A percentile compares a stretch with the other conserved stretches of the same genome.
These are phyloP conservation scores for Penicillium desertorum DNA, from an alignment of 495 filamentous ascomycete species.

Conservation along the genomic window DNA sequence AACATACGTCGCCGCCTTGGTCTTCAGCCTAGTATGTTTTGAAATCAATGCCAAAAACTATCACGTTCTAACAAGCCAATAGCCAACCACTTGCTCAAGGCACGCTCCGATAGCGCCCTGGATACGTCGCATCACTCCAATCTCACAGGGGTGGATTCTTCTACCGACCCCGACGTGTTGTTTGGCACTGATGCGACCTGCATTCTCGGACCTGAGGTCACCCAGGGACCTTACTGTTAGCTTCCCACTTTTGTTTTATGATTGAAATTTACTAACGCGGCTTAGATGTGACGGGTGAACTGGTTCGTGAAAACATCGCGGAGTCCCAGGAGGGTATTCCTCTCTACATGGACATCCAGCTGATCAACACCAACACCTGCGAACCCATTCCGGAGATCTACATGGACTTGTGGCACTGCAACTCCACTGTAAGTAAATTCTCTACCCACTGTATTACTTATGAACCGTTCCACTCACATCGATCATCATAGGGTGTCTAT, in stretches of 20 bases:
- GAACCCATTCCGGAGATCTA: slow-evolving; percentile 54
- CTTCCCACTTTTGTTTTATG: not conserved
- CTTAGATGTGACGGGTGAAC: slow-evolving; percentile 47
- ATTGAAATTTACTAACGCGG: not conserved
- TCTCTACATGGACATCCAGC: slow-evolving; percentile 59
- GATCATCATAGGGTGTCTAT: slow-evolving; percentile 50
- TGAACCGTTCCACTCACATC: slow-evolving; percentile 1
- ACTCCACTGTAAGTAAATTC: slow-evolving; percentile 32
- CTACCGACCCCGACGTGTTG: slow-evolving; percentile 48
- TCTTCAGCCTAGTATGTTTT: slow-evolving; percentile 16
- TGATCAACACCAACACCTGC: slow-evolving; percentile 60
- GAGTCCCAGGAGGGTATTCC: slow-evolving; percentile 56
- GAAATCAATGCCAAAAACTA: not conserved
- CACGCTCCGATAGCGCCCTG: slow-evolving; percentile 43
- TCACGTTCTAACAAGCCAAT: not conserved
- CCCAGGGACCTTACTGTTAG: slow-evolving; percentile 57
- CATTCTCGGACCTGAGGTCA: slow-evolving; percentile 55
- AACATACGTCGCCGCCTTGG: slow-evolving; percentile 32
- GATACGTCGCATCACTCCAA: slow-evolving; percentile 45
- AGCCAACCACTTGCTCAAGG: slow-evolving; percentile 33
- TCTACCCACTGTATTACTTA: not conserved
- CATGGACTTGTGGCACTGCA: slow-evolving; percentile 62
- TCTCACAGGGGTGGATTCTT: slow-evolving; percentile 45
- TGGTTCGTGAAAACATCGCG: slow-evolving; percentile 56
- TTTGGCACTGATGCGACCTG: slow-evolving; percentile 57